Evolutionary conservation across 176 grass and related monocot genomes (phyloP).

Genomic region (Avena eriantha): DNA sequence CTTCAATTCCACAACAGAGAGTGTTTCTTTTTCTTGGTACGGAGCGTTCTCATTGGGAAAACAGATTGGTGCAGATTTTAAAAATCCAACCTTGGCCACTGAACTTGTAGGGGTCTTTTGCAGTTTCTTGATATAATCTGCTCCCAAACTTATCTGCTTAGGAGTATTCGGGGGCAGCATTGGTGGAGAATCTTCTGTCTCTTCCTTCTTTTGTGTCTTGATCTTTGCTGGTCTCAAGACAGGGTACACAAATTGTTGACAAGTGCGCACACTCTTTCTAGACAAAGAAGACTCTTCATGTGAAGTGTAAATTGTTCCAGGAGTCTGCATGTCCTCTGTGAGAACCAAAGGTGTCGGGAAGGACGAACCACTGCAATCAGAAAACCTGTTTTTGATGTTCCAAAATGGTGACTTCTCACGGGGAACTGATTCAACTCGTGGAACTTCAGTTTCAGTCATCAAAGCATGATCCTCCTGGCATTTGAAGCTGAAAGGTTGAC

Average conservation of each 20-base stretch:
- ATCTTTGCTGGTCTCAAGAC: slow-evolving; percentile 61
- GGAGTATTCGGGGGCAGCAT: background rate
- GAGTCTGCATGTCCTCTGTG: slow-evolving; percentile 77
- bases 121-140: slow-evolving; percentile 36
- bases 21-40: slow-evolving; percentile 31
- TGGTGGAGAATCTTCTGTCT: slow-evolving; percentile 13
- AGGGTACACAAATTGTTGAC: slow-evolving; percentile 65
- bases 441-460: slow-evolving; percentile 35
- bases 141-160: slow-evolving; percentile 7
- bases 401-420: slow-evolving; percentile 30
- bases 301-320: slow-evolving; percentile 66
- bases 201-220: background rate
- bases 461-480: slow-evolving; percentile 12
- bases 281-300: slow-evolving; percentile 45
- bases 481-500: slow-evolving; percentile 36
- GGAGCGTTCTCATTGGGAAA: slow-evolving; percentile 27
- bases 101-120: slow-evolving; percentile 16
- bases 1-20: slow-evolving; percentile 28
- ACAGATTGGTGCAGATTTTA: slow-evolving; percentile 9
- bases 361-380: slow-evolving; percentile 51
- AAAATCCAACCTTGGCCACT: slow-evolving; percentile 35
- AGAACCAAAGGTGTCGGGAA: slow-evolving; percentile 70
- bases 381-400: background rate
- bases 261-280: slow-evolving; percentile 52
- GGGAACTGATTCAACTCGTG: slow-evolving; percentile 27